Evolutionary conservation across 176 grass and related monocot genomes (phyloP), one percentile per base, ranked within the genome.

Genomic region (Paspalum vaginatum): DNA sequence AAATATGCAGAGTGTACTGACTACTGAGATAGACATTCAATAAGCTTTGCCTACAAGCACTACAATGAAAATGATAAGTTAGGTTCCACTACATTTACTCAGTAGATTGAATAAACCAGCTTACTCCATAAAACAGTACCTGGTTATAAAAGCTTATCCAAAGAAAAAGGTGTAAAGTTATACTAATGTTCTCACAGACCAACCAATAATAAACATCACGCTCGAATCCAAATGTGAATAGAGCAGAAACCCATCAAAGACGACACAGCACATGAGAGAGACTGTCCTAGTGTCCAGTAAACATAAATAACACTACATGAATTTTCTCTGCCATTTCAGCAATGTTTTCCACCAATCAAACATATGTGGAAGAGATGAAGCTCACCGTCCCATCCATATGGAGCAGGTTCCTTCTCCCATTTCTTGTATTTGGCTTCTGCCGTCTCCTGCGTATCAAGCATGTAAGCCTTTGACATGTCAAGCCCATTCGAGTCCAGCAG

Each of bases 401-500:
- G 92, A 27, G 96, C 92, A 27, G 96, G 92, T 48, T 93, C 96
- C 56, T 95, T 98, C 75, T 98, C 96, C 92, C 96, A 95, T 77
- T 95, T 98, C 79, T 98, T 98, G 65, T 98, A 95, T 70, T 98
- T 98, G 0, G 47, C 38, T 91, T 98, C 81, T 16, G 96, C 96
- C 0, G 71, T 84, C 43, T 91, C 92, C 74, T 98, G 90, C 22
- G 90, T 98, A 78, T 98, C 92, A 70, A 98, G 96, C 96, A 98
- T 95, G 69, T 91, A 98, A 4, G 96, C 88, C 43, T 91, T 87
- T n/a, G 88, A 86, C 88, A 98, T 93, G 55, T 98, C 96, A 65
- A 98, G 84, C 24, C 96, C 96, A 45, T 98, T 98, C 0, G 96
- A 98, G 79, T 98, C 96, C 3, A 98, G 90, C 46, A 98, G 84